Conservation (phyloP, 2,329 filamentous ascomycete genomes). For the Hymenoscyphus occultus region DNA sequence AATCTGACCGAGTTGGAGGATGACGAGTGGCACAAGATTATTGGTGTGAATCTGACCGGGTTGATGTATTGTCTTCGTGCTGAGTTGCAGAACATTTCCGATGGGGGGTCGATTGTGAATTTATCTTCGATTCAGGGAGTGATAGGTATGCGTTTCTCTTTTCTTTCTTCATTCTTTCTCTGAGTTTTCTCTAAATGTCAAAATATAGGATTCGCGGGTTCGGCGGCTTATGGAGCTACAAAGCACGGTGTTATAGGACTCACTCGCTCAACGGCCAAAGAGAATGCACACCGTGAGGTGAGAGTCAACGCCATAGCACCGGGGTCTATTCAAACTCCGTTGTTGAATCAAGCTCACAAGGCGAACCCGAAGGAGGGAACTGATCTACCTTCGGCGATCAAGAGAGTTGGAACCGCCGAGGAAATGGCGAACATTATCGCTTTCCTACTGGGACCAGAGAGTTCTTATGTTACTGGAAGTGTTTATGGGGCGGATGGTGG, state of each 20-base stretch:
- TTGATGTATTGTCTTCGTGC: conserved; percentile 40
- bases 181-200: not conserved
- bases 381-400: conserved; percentile 40
- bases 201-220: conserved; percentile 32
- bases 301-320: conserved; percentile 34
- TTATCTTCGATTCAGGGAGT: conserved; percentile 49
- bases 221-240: conserved; percentile 38
- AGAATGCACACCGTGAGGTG: conserved; percentile 42
- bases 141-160: conserved; percentile 37
- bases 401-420: conserved; percentile 46
- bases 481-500: conserved; percentile 34
- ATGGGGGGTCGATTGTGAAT: conserved; percentile 40
- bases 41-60: conserved; percentile 40
- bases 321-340: conserved; percentile 48
- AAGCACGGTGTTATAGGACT: conserved; percentile 43
- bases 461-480: conserved; percentile 31
- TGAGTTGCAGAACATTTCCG: conserved; percentile 41
- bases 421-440: conserved; percentile 44
- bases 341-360: conserved; percentile 42
- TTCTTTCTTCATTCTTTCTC: conserved; percentile 30
- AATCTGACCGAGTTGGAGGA: conserved; percentile 34
- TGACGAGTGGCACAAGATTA: conserved; percentile 41
- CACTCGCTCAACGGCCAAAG: conserved; percentile 40
- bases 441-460: conserved; percentile 43
- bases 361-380: conserved; percentile 26